Base-by-base conservation (phyloP, 495 filamentous ascomycete genomes). In the Talaromyces trachyspermus region DNA sequence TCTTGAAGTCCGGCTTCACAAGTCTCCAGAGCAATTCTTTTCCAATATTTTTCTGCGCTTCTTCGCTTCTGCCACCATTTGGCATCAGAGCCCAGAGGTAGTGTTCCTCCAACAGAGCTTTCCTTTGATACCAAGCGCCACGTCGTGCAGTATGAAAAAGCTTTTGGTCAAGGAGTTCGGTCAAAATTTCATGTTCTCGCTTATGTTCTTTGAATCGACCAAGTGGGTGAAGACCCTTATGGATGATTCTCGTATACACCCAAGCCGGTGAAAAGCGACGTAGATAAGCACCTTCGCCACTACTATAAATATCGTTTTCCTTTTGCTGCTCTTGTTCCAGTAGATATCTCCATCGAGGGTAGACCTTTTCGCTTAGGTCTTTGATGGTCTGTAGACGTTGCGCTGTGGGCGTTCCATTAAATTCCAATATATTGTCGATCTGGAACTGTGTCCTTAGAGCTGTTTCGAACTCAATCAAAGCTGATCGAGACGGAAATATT, bases 81-180 rank as follows among this genome's bases (percentile, higher is more conserved):
- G 79, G 68, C 1, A 71, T 75, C 2, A 86, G 56, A 1, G 72
- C 70, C 60, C 77, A 72, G 86, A 96, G 90, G 58, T 98, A 97
- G 53, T 90, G 88, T 63, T 98, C 92, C 66, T 98, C 92, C 14
- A 98, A 61, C 5, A 98, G 66, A 1, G 92, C 92, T 66, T 90
- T 95, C 12, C 92, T 86, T 62, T 96, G 89, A 58, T 96, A 97
- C 92, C 92, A 98, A 1, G 81, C 81, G 1, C 92, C 92, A 18
- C 91, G 81, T 20, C 91, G 77, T 11, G 88, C 77, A 30, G 84
- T 71, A 59, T 97, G 91, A 60, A 96, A 95, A 9, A 94, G 75
- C 4, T 76, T 79, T 55, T 97, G 92, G 14, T 61, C 62, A 2
- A 98, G 84, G 2, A 98, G 75, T 53, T 92, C 88, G 1, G 63